phyloP scores from a whole-genome alignment of 129 eudicot genomes.

The Mikania micrantha region DNA sequence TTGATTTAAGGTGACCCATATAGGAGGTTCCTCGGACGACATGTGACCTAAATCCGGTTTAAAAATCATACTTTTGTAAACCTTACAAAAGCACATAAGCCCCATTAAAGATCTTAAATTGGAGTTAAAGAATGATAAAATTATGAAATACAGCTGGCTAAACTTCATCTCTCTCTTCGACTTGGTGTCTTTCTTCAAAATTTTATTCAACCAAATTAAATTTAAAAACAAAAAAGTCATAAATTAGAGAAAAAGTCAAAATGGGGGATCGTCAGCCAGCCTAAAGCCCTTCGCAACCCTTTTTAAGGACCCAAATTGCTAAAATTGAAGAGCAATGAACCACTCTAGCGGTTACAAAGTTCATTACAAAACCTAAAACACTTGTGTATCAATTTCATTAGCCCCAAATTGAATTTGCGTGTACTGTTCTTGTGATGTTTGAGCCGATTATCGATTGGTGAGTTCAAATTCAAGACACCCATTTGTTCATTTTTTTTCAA shows the following conservation, averaged over 20 bases:
- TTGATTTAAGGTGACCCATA: constrained; percentile 15
- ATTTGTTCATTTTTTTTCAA: constrained; percentile 16
- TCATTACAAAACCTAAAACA: constrained; percentile 14
- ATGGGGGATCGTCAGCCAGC: constrained; percentile 23
- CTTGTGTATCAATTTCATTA: background rate
- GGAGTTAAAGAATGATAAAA: constrained; percentile 9
- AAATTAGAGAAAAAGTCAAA: constrained; percentile 40
- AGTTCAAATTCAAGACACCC: constrained; percentile 25
- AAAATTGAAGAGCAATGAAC: constrained; percentile 5
- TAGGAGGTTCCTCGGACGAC: constrained; percentile 16
- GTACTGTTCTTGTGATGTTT: constrained; percentile 22
- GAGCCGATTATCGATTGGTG: constrained; percentile 33
- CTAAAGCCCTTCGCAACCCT: constrained; percentile 37
- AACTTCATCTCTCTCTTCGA: constrained; percentile 24
- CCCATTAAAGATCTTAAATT: constrained; percentile 11
- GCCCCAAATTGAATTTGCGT: constrained; percentile 2
- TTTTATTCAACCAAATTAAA: background rate
- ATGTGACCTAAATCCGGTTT: constrained; percentile 15
- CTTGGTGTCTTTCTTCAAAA: constrained; percentile 17
- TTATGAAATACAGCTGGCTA: constrained; percentile 25
- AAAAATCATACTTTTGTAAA: no score
- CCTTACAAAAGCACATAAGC: no score
- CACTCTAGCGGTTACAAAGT: constrained; percentile 18
- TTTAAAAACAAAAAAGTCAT: constrained; percentile 11
- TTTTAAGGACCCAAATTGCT: constrained; percentile 28